Base-by-base conservation (phyloP, 2,329 filamentous ascomycete species). In the Alternaria atra region DNA sequence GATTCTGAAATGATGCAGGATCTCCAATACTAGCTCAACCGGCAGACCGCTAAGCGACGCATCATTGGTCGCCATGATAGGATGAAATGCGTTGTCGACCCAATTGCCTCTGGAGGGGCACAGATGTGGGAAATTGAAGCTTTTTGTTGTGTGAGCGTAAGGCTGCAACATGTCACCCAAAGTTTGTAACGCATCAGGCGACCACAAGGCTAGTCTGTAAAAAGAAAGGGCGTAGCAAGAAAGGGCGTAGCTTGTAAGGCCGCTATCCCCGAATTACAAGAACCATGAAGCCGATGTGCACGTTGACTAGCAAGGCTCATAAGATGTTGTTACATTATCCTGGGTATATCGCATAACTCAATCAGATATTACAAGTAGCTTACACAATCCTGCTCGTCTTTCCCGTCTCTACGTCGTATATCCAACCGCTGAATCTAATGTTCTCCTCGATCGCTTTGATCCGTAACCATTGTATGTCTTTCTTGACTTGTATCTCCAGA, bases 351-450 rank as follows among this genome's bases (percentile, higher is more conserved):
- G n/a, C 55, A 32, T 10, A 50, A 34, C 20, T 54, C 47, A 25
- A 39, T 39, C 13, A 50, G 30, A 12, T 30, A 17, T 32, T 32
- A 44, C 7, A 46, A 15, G 4, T 17, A n/a, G 8, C 29, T 60
- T 27, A 65, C n/a, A 69, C 80, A 47, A 89, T 79, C 55, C 79
- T 81, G 64, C 80, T 83, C 50, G 85, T 84, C 76, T 83, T 89
- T 0, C 91, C 91, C 1, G 86, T 92, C 81, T 91, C 87, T 42
- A 94, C 90, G 70, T 93, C 89, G 79, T 93, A 94, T 2, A 94
- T 80, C 86, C 91, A 94, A 1, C 91, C 91, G 6, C 86, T 90
- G 46, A 94, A 83, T 0, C 80, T 79, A 4, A 91, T 84, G 27
- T 80, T 80, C 20, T 88, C 82, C 20, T 89, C 81, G 5, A 94